phyloP scores from a whole-genome alignment of 257 asterid species.

The Jasminum sambac region DNA sequence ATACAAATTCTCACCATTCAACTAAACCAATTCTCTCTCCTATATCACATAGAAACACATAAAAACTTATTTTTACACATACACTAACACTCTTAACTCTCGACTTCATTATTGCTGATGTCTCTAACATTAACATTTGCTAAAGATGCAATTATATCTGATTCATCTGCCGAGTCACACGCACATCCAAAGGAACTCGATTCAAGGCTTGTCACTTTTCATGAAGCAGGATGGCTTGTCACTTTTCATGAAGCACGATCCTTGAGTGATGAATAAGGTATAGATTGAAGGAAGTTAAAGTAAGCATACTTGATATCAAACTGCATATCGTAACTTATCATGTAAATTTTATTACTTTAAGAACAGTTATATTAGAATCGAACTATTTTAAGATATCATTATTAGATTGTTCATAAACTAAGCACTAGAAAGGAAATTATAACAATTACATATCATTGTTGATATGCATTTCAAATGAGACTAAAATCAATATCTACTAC shows the following conservation, averaged over 20 bases:
- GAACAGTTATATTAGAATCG: conserved; percentile 10
- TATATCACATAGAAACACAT: too few relatives aligned
- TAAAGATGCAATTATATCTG: conserved; percentile 20
- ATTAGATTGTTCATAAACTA: background rate
- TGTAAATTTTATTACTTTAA: conserved; percentile 12
- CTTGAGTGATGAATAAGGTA: conserved; percentile 40
- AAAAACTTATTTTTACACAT: too few relatives aligned
- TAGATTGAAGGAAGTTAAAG: conserved; percentile 80
- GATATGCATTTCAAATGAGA: too few relatives aligned
- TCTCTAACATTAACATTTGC: conserved; percentile 15
- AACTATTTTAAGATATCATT: background rate
- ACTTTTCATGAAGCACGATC: conserved; percentile 18
- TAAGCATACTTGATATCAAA: conserved; percentile 88
- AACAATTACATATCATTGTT: background rate
- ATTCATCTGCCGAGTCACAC: conserved; percentile 26
- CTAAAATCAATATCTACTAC: too few relatives aligned
- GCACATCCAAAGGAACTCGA: conserved; percentile 14
- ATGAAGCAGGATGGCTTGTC: conserved; percentile 11
- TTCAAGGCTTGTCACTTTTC: too few relatives aligned
- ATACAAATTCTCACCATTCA: too few relatives aligned
- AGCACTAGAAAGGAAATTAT: background rate
- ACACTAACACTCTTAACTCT: too few relatives aligned
- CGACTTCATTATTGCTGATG: background rate
- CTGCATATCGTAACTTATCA: conserved; percentile 93
- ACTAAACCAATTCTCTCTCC: too few relatives aligned